A percentile compares a stretch with the other conserved stretches of the same genome.
Evolutionary conservation across 163 green algal species (phyloP).

Genomic region (Chlamydomonas reinhardtii): DNA sequence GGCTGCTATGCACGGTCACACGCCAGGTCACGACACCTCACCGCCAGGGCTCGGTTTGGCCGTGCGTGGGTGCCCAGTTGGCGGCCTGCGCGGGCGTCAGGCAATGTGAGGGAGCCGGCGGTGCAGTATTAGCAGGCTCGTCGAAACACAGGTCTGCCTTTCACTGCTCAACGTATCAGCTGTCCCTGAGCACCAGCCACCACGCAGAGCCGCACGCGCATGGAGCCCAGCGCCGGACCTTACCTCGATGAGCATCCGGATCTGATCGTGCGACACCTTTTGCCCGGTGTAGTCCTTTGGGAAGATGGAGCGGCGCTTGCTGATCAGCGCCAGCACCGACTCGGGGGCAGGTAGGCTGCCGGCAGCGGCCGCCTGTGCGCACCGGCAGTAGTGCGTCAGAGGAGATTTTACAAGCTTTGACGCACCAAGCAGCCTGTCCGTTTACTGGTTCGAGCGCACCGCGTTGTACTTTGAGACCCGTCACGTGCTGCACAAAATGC

Average conservation of each 20-base stretch:
- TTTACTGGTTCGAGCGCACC: too few relatives aligned
- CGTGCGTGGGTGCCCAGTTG: conserved; percentile 79
- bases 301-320: conserved; percentile 56
- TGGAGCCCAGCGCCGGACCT: too few relatives aligned
- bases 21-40: too few relatives aligned
- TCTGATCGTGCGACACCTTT: conserved; percentile 41
- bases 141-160: too few relatives aligned
- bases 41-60: conserved; percentile 76
- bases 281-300: conserved; percentile 68
- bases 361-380: neutral
- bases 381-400: neutral
- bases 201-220: too few relatives aligned
- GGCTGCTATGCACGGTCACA: too few relatives aligned
- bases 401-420: neutral
- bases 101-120: neutral
- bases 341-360: conserved; percentile 10
- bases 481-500: too few relatives aligned
- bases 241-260: conserved; percentile 64
- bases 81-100: conserved; percentile 40
- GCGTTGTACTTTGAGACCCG: too few relatives aligned
- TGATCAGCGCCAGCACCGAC: conserved; percentile 51
- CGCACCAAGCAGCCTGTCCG: too few relatives aligned
- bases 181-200: too few relatives aligned
- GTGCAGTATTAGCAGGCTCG: too few relatives aligned
- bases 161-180: too few relatives aligned